Base-by-base conservation (phyloP, 2,329 filamentous ascomycete species). In the Mycosphaerelloides madeirae region DNA sequence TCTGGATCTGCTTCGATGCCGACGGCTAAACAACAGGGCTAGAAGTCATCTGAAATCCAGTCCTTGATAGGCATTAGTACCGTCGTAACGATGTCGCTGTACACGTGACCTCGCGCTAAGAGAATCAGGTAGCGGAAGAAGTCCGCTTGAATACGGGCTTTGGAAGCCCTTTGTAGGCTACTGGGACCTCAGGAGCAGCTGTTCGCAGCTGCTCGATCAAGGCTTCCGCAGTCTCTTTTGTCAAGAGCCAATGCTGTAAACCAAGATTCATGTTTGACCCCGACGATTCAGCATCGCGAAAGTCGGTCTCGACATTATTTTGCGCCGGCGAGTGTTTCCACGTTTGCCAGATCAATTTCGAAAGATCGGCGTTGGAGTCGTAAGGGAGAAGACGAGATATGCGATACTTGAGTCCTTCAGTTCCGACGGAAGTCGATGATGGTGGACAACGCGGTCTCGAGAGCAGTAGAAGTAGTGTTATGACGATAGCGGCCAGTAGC, bases 341-440 rank as follows among this genome's bases (percentile, higher is more conserved):
- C 12, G 93, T 98, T 75, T 98, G 93, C 93, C 93, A 98, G 63
- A 98, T 94, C 72, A 95, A 97, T 44, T 89, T 90, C 3, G 93
- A 93, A 66, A 97, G 97, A 66, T 91, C 95, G 57, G 76, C 69
- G 61, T 89, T 81, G 52, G 91, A 76, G 61, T 95, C 85, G 74
- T 97, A 98, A 14, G 90, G 88, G 68, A 93, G 97, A 58, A 93
- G 85, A 72, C 95, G 96, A 41, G 83, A 84, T 44, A 98, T 80
- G 69, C 93, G 79, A 53, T 95, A 72, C 78, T 85, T 75, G 41
- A 90, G 76, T 6, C 22, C 9, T 25, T 5, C 22, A 6, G 22
- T 25, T 25, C n/a, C n/a, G n/a, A n/a, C n/a, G n/a, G n/a, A n/a
- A n/a, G n/a, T n/a, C n/a, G n/a, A n/a, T n/a, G n/a, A n/a, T n/a